Percentiles rank a stretch among this genome's conserved stretches.
phyloP scores from a whole-genome alignment of 2,329 filamentous ascomycete genomes.

The Fusarium sp. region DNA sequence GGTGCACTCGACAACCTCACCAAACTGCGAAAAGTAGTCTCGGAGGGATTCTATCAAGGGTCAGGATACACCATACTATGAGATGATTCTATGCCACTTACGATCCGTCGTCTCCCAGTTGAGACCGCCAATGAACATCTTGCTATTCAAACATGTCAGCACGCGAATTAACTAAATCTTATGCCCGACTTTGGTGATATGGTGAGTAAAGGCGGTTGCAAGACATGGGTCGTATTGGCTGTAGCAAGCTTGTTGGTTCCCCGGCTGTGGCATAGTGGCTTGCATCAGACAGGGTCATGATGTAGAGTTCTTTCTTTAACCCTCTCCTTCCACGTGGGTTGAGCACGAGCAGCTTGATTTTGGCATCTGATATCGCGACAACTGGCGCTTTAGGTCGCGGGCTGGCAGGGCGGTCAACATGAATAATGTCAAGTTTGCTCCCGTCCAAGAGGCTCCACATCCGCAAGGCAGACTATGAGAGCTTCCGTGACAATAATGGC shows the following conservation, averaged over 20 bases:
- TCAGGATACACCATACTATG: conserved; percentile 11
- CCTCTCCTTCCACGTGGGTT: conserved; percentile 3
- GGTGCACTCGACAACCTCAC: conserved; percentile 96
- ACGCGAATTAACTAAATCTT: not conserved
- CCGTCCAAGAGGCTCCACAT: not conserved
- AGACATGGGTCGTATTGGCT: conserved; percentile 6
- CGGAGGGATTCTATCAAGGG: conserved; percentile 82
- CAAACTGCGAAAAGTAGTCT: conserved; percentile 97
- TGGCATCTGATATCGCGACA: not conserved
- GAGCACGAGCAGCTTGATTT: not conserved
- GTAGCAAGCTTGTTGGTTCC: conserved; percentile 24
- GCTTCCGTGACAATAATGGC: conserved; percentile 15
- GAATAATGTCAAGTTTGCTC: not conserved
- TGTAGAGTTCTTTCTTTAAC: not conserved
- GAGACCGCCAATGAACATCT: conserved; percentile 99
- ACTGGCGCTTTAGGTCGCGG: not conserved
- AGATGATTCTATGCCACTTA: conserved; percentile 61
- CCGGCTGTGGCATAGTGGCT: conserved; percentile 33
- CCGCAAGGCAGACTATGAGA: conserved; percentile 11
- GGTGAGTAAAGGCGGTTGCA: conserved; percentile 10
- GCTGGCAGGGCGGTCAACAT: conserved; percentile 1
- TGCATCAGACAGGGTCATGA: conserved; percentile 26
- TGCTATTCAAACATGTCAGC: conserved; percentile 66
- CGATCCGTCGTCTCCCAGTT: conserved; percentile 99
- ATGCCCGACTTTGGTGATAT: conserved; percentile 8